These are phyloP conservation scores for Trichomonas gallinae DNA, from an alignment of 208 protist genomes.

Conservation along the genomic window DNA sequence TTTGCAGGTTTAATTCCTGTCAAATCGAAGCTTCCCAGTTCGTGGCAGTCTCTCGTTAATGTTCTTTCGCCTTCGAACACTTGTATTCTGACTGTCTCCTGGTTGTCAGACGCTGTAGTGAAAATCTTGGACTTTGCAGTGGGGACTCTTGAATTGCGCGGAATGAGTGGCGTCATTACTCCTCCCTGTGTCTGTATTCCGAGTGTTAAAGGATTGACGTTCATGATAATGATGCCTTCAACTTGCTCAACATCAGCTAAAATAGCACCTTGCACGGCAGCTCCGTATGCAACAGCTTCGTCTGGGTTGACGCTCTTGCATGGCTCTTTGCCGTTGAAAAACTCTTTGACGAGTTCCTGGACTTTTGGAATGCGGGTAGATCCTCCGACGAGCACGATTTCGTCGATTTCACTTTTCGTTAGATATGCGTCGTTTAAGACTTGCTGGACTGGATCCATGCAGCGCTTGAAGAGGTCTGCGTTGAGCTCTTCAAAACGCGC, in stretches of 20 bases:
- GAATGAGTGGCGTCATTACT: constrained; percentile 75
- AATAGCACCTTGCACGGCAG: constrained; percentile 38
- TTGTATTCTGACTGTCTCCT: constrained; percentile 88
- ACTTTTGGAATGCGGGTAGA: constrained; percentile 40
- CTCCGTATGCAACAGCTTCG: constrained; percentile 46
- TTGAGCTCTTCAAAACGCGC: constrained; percentile 43
- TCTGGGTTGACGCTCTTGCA: constrained; percentile 42
- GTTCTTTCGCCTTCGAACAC: constrained; percentile 95
- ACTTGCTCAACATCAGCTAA: constrained; percentile 27
- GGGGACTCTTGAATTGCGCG: constrained; percentile 52
- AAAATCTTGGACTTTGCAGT: constrained; percentile 63
- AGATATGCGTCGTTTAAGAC: constrained; percentile 28
- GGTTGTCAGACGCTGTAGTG: constrained; percentile 85
- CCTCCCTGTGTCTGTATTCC: constrained; percentile 52
- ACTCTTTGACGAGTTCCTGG: constrained; percentile 42
- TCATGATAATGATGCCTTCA: constrained; percentile 40
- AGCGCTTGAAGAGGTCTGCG: constrained; percentile 36
- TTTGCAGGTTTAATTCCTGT: constrained; percentile 58
- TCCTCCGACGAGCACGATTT: constrained; percentile 46
- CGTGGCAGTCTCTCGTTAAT: constrained; percentile 89
- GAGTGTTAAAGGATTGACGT: constrained; percentile 46
- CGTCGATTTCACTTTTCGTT: constrained; percentile 34
- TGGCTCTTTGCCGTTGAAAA: constrained; percentile 47
- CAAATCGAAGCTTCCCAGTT: constrained; percentile 82
- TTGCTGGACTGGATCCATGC: constrained; percentile 29